Conservation (phyloP, 345 rosid species). For the Hibiscus mutabilis region DNA sequence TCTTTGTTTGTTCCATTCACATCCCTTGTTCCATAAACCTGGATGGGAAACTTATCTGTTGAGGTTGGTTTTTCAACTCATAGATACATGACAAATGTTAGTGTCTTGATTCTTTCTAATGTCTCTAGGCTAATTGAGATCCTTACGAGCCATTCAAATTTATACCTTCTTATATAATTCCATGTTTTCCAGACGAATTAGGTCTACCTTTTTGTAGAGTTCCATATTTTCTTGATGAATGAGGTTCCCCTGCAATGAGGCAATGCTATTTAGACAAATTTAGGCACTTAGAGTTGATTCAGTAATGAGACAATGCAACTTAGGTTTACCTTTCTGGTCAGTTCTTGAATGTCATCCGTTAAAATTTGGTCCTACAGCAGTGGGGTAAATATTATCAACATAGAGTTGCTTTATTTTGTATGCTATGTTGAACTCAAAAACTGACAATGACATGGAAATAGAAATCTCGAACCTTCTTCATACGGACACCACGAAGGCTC, state of each 20-base stretch:
- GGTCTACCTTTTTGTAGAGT: conserved; percentile 64
- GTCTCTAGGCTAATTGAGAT: conserved; percentile 7
- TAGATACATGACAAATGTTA: not conserved
- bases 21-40: conserved; percentile 44
- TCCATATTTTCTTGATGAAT: conserved; percentile 63
- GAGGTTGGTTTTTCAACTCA: conserved; percentile 24
- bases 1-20: conserved; percentile 29
- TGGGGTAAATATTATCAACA: conserved; percentile 8
- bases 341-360: conserved; percentile 57
- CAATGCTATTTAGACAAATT: conserved; percentile 13
- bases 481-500: conserved; percentile 50
- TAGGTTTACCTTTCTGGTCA: conserved; percentile 42
- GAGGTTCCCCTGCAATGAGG: conserved; percentile 43
- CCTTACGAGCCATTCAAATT: conserved; percentile 8
- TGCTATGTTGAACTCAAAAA: conserved; percentile 3
- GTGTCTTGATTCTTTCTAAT: conserved; percentile 13
- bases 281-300: conserved; percentile 16
- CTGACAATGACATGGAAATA: not conserved
- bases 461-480: conserved; percentile 46
- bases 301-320: conserved; percentile 8
- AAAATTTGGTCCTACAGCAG: conserved; percentile 49
- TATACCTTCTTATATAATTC: conserved; percentile 39
- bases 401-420: conserved; percentile 5
- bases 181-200: conserved; percentile 38
- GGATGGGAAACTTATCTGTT: conserved; percentile 15